A percentile compares a stretch with the other conserved stretches of the same genome.
Evolutionary conservation across 352 stramenopile species (phyloP).

Genomic region (Heterotrichella gracilis): DNA sequence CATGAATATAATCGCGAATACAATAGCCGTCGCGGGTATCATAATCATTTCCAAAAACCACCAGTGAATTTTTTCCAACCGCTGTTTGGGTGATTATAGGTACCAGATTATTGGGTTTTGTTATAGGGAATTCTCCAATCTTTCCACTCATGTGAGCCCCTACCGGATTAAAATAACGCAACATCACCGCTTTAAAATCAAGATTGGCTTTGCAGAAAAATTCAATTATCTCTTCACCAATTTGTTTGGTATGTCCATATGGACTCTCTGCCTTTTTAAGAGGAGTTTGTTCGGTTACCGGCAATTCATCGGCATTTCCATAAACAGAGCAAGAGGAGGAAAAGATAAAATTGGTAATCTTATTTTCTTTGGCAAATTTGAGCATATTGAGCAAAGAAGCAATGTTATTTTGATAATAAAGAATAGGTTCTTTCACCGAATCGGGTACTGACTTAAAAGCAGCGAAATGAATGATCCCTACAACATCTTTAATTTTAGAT

Average conservation of each 20-base stretch:
- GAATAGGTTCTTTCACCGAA: background rate
- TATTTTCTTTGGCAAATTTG: background rate
- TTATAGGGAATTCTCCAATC: background rate
- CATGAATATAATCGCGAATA: background rate
- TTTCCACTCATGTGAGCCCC: background rate
- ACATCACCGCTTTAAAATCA: background rate
- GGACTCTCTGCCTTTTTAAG: background rate
- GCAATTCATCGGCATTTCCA: background rate
- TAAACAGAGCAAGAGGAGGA: background rate
- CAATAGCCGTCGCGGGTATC: background rate
- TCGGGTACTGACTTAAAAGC: background rate
- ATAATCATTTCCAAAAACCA: background rate
- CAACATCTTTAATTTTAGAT: slow-evolving; percentile 5
- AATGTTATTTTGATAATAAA: background rate
- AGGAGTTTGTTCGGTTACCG: background rate
- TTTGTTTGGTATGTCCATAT: slow-evolving; percentile 1
- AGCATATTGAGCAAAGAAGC: background rate
- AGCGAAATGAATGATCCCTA: background rate
- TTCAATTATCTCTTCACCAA: background rate
- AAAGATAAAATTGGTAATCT: slow-evolving; percentile 4
- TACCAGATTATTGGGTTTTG: background rate
- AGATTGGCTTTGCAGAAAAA: background rate
- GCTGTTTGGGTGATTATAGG: background rate
- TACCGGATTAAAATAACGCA: background rate
- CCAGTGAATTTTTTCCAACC: background rate